Conservation (phyloP, 208 protist species). For the Leishmania tarentolae region DNA sequence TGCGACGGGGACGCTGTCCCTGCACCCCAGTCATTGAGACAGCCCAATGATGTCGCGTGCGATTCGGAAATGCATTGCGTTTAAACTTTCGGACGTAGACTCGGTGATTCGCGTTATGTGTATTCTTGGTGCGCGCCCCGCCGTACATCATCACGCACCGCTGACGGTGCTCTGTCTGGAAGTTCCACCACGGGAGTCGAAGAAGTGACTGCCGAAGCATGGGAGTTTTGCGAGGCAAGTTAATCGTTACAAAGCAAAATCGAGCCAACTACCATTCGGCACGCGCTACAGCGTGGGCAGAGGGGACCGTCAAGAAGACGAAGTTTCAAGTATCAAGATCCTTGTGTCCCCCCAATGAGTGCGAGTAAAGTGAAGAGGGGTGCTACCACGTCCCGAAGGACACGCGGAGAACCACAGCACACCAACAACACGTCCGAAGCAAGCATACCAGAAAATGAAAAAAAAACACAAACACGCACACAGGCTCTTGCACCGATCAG, state of each 20-base stretch:
- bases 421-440: not conserved
- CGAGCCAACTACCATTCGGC: not conserved
- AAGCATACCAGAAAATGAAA: not conserved
- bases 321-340: not conserved
- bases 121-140: slow-evolving; percentile 84
- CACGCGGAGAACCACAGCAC: not conserved
- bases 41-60: slow-evolving; percentile 89
- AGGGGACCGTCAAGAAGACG: not conserved
- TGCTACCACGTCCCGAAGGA: not conserved
- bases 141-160: slow-evolving; percentile 91
- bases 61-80: slow-evolving; percentile 90
- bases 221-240: not conserved
- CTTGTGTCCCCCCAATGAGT: not conserved
- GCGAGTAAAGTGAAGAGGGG: not conserved
- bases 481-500: not conserved
- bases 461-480: not conserved
- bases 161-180: slow-evolving; percentile 91
- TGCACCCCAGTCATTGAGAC: slow-evolving; percentile 90
- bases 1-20: slow-evolving; percentile 88
- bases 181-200: slow-evolving; percentile 92
- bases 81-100: slow-evolving; percentile 92
- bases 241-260: not conserved
- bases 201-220: slow-evolving; percentile 78
- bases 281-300: not conserved
- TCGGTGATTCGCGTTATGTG: slow-evolving; percentile 88